Percentiles rank a stretch among this genome's conserved stretches.
These are phyloP conservation scores for Hansenula lynferdii DNA, from an alignment of 1,139 yeast genomes.

Conservation along the genomic window DNA sequence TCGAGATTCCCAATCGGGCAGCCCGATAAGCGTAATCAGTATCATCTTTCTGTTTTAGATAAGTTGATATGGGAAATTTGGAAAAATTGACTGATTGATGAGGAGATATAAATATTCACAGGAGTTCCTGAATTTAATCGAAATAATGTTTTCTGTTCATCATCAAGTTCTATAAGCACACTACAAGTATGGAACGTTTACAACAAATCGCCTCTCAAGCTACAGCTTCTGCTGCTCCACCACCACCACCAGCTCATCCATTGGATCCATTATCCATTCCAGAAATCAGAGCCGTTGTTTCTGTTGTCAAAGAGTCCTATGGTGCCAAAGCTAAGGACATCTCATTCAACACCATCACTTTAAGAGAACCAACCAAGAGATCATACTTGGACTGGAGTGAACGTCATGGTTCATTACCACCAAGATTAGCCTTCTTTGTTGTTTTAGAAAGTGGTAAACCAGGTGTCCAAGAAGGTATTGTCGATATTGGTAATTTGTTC, in stretches of 20 bases:
- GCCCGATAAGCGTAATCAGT: no score
- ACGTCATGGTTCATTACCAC: slow-evolving; percentile 53
- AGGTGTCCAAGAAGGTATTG: slow-evolving; percentile 68
- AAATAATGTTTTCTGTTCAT: neutral
- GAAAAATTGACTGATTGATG: no score
- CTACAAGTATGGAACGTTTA: slow-evolving; percentile 61
- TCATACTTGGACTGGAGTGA: slow-evolving; percentile 65
- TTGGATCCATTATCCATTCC: slow-evolving; percentile 63
- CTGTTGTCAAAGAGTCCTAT: slow-evolving; percentile 40
- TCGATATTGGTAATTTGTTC: slow-evolving; percentile 46
- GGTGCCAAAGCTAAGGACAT: slow-evolving; percentile 45
- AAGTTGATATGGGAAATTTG: no score
- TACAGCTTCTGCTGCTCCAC: slow-evolving; percentile 49
- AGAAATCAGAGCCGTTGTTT: slow-evolving; percentile 46
- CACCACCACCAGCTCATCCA: slow-evolving; percentile 58
- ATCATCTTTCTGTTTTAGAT: no score
- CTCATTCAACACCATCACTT: slow-evolving; percentile 62
- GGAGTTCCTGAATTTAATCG: no score
- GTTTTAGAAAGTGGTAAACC: slow-evolving; percentile 52
- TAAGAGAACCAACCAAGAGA: slow-evolving; percentile 65
- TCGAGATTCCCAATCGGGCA: no score
- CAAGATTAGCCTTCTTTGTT: slow-evolving; percentile 64
- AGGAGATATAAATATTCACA: no score
- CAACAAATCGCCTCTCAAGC: slow-evolving; percentile 62
- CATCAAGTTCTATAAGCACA: neutral